Base-by-base conservation (phyloP, 2,329 filamentous ascomycete genomes). In the Curvularia lunata region DNA sequence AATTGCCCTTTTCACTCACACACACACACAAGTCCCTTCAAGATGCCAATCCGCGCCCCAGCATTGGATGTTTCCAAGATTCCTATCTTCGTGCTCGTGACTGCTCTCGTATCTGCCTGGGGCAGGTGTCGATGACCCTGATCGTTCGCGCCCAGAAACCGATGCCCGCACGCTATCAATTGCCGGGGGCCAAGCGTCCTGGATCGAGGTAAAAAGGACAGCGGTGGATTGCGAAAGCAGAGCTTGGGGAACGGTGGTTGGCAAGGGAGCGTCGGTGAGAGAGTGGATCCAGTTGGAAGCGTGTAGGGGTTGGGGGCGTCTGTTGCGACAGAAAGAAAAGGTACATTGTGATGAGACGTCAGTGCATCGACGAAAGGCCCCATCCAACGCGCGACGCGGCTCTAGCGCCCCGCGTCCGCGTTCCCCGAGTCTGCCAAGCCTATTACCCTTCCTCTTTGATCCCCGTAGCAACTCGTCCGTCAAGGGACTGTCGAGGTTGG, bases 341-440 rank as follows among this genome's bases (percentile, higher is more conserved):
- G 58, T 53, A 19, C 54, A 51, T 47, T 43, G 28, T 52, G 48
- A 32, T 52, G 48, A 43, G 56, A 59, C 58, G 58, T 66, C 64
- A 58, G 59, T 63, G 57, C 58, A 50, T 65, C 53, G 66, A 66
- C 70, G 63, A 69, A 69, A 60, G 21, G 41, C 61, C 58, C 61
- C 43, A 41, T 50, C 47, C 61, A 64, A 67, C 66, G 67, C 68
- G 68, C 50, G 40, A 51, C 37, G 48, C 41, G 49, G 50, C 50
- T 41, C 63, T 69, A 66, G 67, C 60, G 69, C 59, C 63, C 56
- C 58, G 59, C 59, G 50, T 48, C 46, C 52, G 56, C 59, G 34
- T 37, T 59, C 28, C 27, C 42, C 41, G 16, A 47, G 13, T 32
- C 9, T 56, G 66, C 66, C 65, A 69, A 69, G 65, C 61, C 67